A percentile compares a stretch with the other conserved stretches of the same genome.
These are phyloP conservation scores for Colletotrichum cuscutae DNA, from an alignment of 2,329 filamentous ascomycete genomes.

Conservation along the genomic window DNA sequence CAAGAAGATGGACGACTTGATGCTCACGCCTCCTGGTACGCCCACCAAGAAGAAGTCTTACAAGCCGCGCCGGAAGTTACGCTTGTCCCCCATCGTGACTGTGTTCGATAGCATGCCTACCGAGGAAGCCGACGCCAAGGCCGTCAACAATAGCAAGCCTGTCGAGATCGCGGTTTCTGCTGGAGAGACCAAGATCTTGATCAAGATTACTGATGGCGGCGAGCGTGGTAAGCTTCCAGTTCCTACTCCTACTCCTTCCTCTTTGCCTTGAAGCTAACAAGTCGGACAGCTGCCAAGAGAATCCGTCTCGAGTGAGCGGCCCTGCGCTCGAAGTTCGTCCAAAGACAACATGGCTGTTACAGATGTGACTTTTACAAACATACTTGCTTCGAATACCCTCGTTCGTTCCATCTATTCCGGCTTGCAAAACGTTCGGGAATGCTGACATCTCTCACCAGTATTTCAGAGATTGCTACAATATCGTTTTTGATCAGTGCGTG, in stretches of 20 bases:
- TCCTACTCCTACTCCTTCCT: too few relatives aligned
- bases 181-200: background rate
- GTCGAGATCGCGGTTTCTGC: background rate
- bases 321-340: background rate
- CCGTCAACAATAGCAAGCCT: background rate
- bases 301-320: background rate
- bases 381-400: background rate
- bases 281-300: background rate
- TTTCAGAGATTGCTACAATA: background rate
- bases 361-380: background rate
- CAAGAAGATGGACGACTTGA: background rate
- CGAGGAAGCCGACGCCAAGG: background rate
- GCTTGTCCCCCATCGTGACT: background rate
- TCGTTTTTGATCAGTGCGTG: too few relatives aligned
- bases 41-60: background rate
- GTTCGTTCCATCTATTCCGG: background rate
- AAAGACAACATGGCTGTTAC: background rate
- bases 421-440: background rate
- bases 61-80: background rate
- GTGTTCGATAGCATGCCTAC: background rate
- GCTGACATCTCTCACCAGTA: background rate
- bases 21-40: background rate
- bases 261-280: background rate
- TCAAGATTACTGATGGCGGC: background rate
- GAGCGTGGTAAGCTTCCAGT: background rate